A percentile compares a stretch with the other conserved stretches of the same genome.
Evolutionary conservation across 306 rosid species (phyloP).

Genomic region (Acacia melanoxylon): DNA sequence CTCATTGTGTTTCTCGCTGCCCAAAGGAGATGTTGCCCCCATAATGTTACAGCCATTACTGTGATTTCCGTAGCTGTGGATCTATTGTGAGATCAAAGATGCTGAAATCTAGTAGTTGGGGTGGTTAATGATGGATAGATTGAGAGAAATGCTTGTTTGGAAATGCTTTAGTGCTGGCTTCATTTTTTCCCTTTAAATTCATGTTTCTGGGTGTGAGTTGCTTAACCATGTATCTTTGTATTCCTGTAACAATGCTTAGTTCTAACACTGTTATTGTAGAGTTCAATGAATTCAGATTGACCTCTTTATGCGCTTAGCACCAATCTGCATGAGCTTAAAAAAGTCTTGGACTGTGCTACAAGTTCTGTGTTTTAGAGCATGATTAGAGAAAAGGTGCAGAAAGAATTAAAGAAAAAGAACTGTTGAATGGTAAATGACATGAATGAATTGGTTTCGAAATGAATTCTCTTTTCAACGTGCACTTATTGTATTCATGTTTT

Average conservation of each 20-base stretch:
- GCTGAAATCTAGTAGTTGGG: background rate
- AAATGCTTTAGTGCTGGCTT: conserved; percentile 31
- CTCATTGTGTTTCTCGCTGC: background rate
- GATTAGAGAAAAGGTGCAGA: background rate
- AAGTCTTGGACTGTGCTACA: background rate
- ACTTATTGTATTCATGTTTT: background rate
- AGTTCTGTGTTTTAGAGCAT: background rate
- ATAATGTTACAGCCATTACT: background rate
- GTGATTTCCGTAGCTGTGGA: conserved; percentile 7
- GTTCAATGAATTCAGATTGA: background rate
- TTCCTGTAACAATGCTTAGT: conserved; percentile 26
- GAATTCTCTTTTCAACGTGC: background rate
- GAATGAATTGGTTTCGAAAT: background rate
- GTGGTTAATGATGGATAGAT: background rate
- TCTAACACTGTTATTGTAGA: conserved; percentile 33
- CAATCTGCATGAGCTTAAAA: background rate
- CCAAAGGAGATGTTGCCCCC: background rate
- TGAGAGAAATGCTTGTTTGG: conserved; percentile 18
- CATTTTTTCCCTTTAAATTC: background rate
- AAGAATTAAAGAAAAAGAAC: background rate
- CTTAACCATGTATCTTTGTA: conserved; percentile 8
- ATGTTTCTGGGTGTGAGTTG: conserved; percentile 29
- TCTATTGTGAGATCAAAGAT: conserved; percentile 6
- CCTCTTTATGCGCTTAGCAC: background rate
- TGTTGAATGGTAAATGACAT: background rate